Conservation (phyloP, 305 asterid genomes). For the Fraxinus ornus region DNA sequence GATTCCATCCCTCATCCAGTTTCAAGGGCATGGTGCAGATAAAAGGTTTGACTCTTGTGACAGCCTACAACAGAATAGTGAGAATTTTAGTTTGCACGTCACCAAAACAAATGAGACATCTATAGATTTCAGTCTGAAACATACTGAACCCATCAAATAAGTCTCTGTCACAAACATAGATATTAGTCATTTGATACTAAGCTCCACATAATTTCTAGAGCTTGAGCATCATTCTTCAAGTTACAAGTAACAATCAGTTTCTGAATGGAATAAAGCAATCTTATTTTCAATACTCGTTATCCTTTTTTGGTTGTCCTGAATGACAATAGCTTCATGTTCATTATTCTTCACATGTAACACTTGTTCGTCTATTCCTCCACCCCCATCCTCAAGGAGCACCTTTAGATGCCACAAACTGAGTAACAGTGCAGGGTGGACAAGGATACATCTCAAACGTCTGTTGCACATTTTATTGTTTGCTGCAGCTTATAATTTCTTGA, state of each 20-base stretch:
- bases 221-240: slow-evolving; percentile 24
- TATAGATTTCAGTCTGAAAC: neutral
- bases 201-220: slow-evolving; percentile 26
- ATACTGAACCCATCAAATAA: neutral
- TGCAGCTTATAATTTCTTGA: neutral
- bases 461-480: neutral
- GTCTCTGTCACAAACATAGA: neutral
- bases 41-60: slow-evolving; percentile 86
- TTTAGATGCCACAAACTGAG: neutral
- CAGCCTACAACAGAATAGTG: slow-evolving; percentile 51
- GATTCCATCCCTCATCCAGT: slow-evolving; percentile 97
- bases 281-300: neutral
- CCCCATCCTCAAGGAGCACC: neutral
- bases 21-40: slow-evolving; percentile 96
- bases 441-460: neutral
- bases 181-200: slow-evolving; percentile 27
- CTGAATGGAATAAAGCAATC: slow-evolving; percentile 11
- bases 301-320: neutral
- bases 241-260: slow-evolving; percentile 19
- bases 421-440: neutral
- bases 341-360: neutral
- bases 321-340: neutral
- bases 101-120: neutral
- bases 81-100: neutral
- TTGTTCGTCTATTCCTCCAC: neutral